Base-by-base conservation (phyloP, 768 basidiomycete species). In the Naganishia friedmannii region DNA sequence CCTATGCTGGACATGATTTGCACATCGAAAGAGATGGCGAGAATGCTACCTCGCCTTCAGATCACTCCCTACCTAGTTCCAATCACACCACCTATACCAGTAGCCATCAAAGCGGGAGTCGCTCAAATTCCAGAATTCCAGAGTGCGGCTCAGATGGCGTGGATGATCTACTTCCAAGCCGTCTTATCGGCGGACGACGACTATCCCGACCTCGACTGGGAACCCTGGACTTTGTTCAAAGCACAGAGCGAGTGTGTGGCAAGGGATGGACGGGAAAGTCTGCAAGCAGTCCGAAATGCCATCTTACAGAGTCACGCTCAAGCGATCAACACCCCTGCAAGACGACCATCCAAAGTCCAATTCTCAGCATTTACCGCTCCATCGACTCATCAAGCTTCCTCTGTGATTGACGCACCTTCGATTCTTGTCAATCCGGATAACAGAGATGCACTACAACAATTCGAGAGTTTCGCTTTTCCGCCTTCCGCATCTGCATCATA, bases 271-370 rank as follows among this genome's bases (percentile, higher is more conserved):
- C 42, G 66, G 15, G 42, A 53, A 19, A 37, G 45, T 10, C 45
- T 23, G 10, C 58, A 42, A 23, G 54, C 54, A 2, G 56, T 66
- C 21, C 69, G 71, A 26, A 48, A 68, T 58, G 63, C 63, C 65
- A 13, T 68, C 67, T 26, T 37, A 8, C 54, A 51, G 17, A 56
- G 42, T 65, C 51, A 51, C 13, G 45, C 46, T 34, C 26, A 28
- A 48, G 53, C 68, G 12, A 15, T 31, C 21, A 53, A 23, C 21
- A 32, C 60, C 48, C 53, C 53, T n/a, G 66, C 53, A 6, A 65
- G 79, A 21, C 70, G 80, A 55, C 76, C 79, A 31, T 76, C 75
- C 7, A 80, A 77, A 63, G 78, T 80, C n/a, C 81, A 82, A 67
- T 82, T 80, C 66, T 70, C 69, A 26, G 51, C 68, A 2, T 51